Percentiles rank a stretch among this genome's conserved stretches.
Evolutionary conservation across 2,329 filamentous ascomycete species (phyloP).

Genomic region (Pseudohalonectria lignicola): DNA sequence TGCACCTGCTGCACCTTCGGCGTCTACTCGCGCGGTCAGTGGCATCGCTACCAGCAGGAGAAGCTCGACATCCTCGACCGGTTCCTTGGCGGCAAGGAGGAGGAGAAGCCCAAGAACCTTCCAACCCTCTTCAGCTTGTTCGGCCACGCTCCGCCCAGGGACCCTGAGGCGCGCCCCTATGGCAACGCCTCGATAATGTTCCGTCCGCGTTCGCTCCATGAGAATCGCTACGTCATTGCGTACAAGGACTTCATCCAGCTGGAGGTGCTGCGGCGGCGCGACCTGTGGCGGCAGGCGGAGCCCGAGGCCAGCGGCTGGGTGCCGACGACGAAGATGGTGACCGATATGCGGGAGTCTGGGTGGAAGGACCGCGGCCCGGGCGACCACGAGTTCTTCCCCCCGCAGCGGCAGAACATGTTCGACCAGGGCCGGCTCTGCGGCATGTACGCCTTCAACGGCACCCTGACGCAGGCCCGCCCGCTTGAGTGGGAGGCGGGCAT

Average conservation of each 20-base stretch:
- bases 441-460: background rate
- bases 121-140: background rate
- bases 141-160: background rate
- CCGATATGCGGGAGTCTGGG: background rate
- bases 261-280: background rate
- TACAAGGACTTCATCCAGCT: background rate
- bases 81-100: background rate
- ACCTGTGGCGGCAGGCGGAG: background rate
- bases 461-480: too few species aligned
- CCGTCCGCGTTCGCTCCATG: too few species aligned
- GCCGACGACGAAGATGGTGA: background rate
- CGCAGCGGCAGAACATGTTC: background rate
- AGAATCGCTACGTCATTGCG: background rate
- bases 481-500: background rate
- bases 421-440: background rate
- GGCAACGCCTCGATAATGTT: too few species aligned
- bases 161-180: too few species aligned
- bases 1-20: background rate
- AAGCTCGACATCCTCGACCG: background rate
- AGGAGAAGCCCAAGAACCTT: background rate
- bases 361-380: background rate
- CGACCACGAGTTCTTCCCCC: slow-evolving; percentile 2
- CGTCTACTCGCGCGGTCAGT: background rate
- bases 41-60: background rate
- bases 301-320: background rate